Evolutionary conservation across 2,329 filamentous ascomycete species (phyloP).

Genomic region (Fusarium citri): DNA sequence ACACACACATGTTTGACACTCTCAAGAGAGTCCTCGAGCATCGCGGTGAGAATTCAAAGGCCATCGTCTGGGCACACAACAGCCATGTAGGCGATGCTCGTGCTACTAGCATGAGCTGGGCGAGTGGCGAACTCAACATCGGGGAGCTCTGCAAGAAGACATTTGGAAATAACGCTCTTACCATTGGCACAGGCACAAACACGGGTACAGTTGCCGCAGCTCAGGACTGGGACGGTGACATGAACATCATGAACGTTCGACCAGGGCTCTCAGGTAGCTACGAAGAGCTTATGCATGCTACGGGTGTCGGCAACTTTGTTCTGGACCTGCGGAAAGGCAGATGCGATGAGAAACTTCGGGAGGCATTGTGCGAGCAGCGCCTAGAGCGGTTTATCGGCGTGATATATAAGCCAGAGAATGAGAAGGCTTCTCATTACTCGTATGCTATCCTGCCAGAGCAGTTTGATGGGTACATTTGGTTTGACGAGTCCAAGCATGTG

Average conservation of each 20-base stretch:
- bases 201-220: slow-evolving; percentile 29
- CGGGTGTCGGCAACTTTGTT: slow-evolving; percentile 23
- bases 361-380: slow-evolving; percentile 4
- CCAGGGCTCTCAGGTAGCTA: slow-evolving; percentile 25
- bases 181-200: slow-evolving; percentile 28
- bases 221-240: slow-evolving; percentile 28
- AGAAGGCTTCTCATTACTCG: slow-evolving; percentile 34
- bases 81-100: slow-evolving; percentile 31
- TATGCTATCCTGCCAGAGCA: slow-evolving; percentile 23
- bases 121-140: slow-evolving; percentile 28
- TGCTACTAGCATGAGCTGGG: slow-evolving; percentile 34
- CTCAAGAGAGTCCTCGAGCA: slow-evolving; percentile 28
- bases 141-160: slow-evolving; percentile 28
- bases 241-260: slow-evolving; percentile 28
- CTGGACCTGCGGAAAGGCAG: slow-evolving; percentile 20
- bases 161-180: slow-evolving; percentile 10
- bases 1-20: slow-evolving; percentile 29
- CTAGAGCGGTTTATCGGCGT: slow-evolving; percentile 36
- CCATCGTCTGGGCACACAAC: slow-evolving; percentile 36
- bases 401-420: slow-evolving; percentile 24
- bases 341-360: slow-evolving; percentile 20
- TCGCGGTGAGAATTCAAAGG: slow-evolving; percentile 16
- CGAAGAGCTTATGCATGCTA: slow-evolving; percentile 30
- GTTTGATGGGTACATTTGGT: slow-evolving; percentile 34
- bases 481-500: slow-evolving; percentile 32